A percentile compares a stretch with the other conserved stretches of the same genome.
Conservation (phyloP, 148 eudicot genomes). For the Spergularia marina region DNA sequence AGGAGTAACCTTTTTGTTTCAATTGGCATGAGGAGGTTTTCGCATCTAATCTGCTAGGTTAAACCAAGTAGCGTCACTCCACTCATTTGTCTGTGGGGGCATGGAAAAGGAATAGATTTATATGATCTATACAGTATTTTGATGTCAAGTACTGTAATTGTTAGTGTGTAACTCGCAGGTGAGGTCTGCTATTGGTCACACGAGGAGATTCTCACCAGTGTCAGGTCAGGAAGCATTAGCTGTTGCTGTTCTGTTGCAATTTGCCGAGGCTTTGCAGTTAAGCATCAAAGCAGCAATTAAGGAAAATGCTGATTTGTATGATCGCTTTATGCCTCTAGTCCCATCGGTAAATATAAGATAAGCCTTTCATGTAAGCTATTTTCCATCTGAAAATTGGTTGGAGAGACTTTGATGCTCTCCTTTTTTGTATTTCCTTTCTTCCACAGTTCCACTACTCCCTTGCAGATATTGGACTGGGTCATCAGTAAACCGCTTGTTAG, state of each 20-base stretch:
- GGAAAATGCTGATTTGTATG: constrained; percentile 65
- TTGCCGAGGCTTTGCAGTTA: constrained; percentile 63
- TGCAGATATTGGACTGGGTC: constrained; percentile 70
- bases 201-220: constrained; percentile 54
- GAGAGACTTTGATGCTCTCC: constrained; percentile 14
- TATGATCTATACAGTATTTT: background rate
- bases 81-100: background rate
- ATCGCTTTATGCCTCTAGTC: constrained; percentile 79
- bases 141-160: constrained; percentile 5
- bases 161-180: constrained; percentile 42
- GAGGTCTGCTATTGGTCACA: constrained; percentile 61
- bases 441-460: constrained; percentile 12
- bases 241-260: constrained; percentile 49
- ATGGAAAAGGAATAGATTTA: constrained; percentile 1
- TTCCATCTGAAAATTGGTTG: constrained; percentile 14
- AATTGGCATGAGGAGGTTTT: no score
- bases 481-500: constrained; percentile 52
- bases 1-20: no score
- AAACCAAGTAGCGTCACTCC: background rate
- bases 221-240: constrained; percentile 81
- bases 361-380: constrained; percentile 22
- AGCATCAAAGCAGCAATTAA: constrained; percentile 66
- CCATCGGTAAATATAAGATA: constrained; percentile 44
- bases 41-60: background rate
- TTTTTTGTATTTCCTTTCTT: constrained; percentile 16